Evolutionary conservation across 2,329 filamentous ascomycete genomes (phyloP), one percentile per base, ranked within the genome.

Genomic region (Verticillium alfalfae): DNA sequence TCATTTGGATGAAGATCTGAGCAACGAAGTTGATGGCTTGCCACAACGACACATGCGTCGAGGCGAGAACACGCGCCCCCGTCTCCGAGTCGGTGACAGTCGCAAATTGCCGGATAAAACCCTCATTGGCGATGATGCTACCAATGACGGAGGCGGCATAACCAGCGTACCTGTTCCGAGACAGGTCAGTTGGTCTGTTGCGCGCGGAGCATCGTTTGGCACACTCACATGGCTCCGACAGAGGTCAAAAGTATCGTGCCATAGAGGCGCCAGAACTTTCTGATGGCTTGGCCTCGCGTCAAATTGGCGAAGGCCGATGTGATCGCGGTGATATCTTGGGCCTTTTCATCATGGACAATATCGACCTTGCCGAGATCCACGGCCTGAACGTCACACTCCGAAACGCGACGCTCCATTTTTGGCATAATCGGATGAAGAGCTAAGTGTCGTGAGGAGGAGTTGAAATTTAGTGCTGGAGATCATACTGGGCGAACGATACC

Each of bases 241-340:
- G 56, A 58, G n/a, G 38, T 41, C 13, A 36, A 16, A 2, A 61
- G 18, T 10, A 38, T 56, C 16, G 56, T 58, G 9, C 15, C 18
- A 34, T 58, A 61, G 56, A 61, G 60, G 18, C 60, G 56, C 60
- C 60, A 61, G 56, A 61, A 61, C 56, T 58, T 61, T 41, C 36
- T 61, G 34, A 61, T 56, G 7, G 34, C 22, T 22, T 38, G 34
- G 3, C 41, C 60, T 26, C 60, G 34, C 3, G 39, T 26, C 56
- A 49, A 55, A 38, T 58, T 54, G 41, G 60, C 60, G 22, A 61
- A 61, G 10, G 58, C 58, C 4, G 58, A 59, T n/a, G 58, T 59
- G 34, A 59, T 37, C 26, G 38, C 31, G 5, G 57, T 52, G 26
- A 52, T 22, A 31, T 52, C 39, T 12, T 56, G 54, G 8, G 54